Evolutionary conservation across 495 filamentous ascomycete species (phyloP), one percentile per base, ranked within the genome.

Genomic region (Annulohypoxylon stygium): DNA sequence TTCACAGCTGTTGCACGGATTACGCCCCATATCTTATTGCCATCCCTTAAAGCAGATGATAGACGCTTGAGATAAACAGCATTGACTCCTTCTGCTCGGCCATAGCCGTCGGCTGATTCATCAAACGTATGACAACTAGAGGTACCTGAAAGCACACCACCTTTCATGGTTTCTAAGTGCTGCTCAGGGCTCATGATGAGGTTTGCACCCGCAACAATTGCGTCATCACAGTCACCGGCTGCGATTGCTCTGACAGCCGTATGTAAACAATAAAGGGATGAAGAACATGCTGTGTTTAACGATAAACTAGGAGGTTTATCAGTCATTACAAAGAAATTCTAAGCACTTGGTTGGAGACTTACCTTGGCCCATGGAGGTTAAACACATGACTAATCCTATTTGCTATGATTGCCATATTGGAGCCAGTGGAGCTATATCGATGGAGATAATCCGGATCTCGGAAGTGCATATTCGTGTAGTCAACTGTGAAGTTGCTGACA

Each of bases 341-440:
- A n/a, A n/a, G n/a, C n/a, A n/a, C n/a, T n/a, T n/a, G n/a, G n/a
- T n/a, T n/a, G n/a, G n/a, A n/a, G n/a, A n/a, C 67, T 23, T 77
- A 79, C 59, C 81, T 75, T 25, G 80, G 85, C 0, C 86, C 86
- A 2, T 81, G 76, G 73, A 82, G 83, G 43, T 87, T 80, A 37
- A 86, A 87, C 25, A 81, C 82, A 67, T 87, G 86, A 0, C 83
- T 86, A 2, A 91, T 71, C 0, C 88, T 81, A 65, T 90, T 89
- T 1, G 87, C 83, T 0, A 88, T 51, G 45, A 89, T 84, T 0
- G 84, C 78, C 1, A 80, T 76, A 0, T 82, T 83, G 0, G 83
- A 86, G 1, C 89, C 90, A 2, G 88, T 90, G 0, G 80, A 81
- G 16, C 82, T 80, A 59, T 89, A 84, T 7, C 77, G 47, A n/a